phyloP scores from a whole-genome alignment of 1,284 basidiomycete species.

The Stygiomarasmius scandens region DNA sequence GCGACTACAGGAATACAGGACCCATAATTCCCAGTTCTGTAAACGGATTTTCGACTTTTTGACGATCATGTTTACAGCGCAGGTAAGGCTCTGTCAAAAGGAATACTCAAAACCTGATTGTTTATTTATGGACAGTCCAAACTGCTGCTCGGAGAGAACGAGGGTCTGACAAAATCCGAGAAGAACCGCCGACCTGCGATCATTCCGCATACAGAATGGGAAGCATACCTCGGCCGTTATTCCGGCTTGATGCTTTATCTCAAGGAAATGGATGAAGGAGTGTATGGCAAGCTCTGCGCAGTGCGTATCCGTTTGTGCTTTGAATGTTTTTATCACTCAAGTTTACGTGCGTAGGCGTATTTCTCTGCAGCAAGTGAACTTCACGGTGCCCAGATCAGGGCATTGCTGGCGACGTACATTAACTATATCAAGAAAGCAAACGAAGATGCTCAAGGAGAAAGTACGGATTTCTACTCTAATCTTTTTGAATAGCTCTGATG shows the following conservation, averaged over 20 bases:
- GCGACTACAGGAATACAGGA: constrained; percentile 86
- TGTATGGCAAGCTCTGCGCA: constrained; percentile 85
- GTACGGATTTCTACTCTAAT: constrained; percentile 38
- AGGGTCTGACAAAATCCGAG: constrained; percentile 51
- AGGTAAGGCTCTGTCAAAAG: constrained; percentile 47
- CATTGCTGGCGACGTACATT: constrained; percentile 66
- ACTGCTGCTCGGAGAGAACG: constrained; percentile 62
- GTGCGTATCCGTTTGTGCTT: constrained; percentile 49
- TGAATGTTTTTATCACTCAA: constrained; percentile 10
- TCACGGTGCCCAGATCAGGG: constrained; percentile 79
- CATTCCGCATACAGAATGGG: constrained; percentile 70
- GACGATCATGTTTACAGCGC: constrained; percentile 87
- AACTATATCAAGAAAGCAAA: constrained; percentile 63
- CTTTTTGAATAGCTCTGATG: not conserved
- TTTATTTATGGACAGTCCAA: constrained; percentile 49
- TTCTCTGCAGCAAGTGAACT: constrained; percentile 84
- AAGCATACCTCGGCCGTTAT: constrained; percentile 85
- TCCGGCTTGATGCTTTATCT: constrained; percentile 90
- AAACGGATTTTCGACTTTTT: constrained; percentile 89
- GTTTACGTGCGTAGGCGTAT: constrained; percentile 63
- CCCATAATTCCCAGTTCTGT: constrained; percentile 88
- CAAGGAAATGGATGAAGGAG: constrained; percentile 90
- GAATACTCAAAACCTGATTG: constrained; percentile 1
- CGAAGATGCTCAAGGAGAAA: constrained; percentile 73
- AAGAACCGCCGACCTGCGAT: constrained; percentile 52